phyloP scores from a whole-genome alignment of 1,139 yeast genomes.

The Geotrichum phurueaensis region DNA sequence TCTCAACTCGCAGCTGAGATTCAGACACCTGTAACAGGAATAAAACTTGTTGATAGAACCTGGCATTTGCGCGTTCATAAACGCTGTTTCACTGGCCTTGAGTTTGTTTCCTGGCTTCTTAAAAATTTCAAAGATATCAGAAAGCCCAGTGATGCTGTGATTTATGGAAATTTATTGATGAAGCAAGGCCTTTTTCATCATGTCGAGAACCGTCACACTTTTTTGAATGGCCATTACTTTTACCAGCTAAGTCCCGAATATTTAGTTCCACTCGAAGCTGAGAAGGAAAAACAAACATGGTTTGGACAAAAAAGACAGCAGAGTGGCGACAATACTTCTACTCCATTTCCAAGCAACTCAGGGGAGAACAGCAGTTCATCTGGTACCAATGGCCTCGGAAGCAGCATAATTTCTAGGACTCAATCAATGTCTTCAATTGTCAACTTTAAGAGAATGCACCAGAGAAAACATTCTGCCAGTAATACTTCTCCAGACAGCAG shows the following conservation, averaged over 20 bases:
- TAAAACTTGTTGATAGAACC: constrained; percentile 64
- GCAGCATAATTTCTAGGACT: not conserved
- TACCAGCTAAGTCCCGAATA: constrained; percentile 65
- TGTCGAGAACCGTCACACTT: constrained; percentile 75
- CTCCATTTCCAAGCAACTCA: not conserved
- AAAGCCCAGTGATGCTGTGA: constrained; percentile 74
- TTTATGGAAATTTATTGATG: constrained; percentile 73
- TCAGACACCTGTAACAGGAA: constrained; percentile 50
- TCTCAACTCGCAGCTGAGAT: constrained; percentile 56
- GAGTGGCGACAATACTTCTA: not conserved
- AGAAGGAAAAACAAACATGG: constrained; percentile 3
- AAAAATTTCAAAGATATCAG: constrained; percentile 74
- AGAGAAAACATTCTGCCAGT: constrained; percentile 3
- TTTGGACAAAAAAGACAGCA: constrained; percentile 7
- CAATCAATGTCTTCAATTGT: constrained; percentile 11
- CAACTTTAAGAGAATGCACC: constrained; percentile 1
- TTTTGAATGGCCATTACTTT: constrained; percentile 88
- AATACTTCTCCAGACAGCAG: not conserved
- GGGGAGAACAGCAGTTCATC: not conserved
- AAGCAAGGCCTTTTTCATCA: constrained; percentile 65
- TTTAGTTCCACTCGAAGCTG: constrained; percentile 23
- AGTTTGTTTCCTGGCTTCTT: constrained; percentile 77
- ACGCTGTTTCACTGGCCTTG: constrained; percentile 79
- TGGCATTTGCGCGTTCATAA: constrained; percentile 87
- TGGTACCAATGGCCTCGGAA: not conserved